Conservation (phyloP, 306 rosid genomes). For the Senna tora region DNA sequence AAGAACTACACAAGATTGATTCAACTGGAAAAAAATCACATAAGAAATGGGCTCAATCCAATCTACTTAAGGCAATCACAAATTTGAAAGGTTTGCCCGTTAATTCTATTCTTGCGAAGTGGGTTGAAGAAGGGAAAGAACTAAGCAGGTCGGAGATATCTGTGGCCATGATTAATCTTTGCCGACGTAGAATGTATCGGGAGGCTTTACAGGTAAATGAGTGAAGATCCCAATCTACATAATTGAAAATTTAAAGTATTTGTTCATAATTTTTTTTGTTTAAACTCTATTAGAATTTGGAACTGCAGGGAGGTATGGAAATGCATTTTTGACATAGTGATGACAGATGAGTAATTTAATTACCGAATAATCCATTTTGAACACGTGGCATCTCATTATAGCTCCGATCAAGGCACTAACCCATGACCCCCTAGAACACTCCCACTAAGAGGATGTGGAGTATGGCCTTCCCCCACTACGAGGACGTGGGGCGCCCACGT, state of each 20-base stretch:
- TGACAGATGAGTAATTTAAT: too few relatives aligned
- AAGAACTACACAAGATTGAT: conserved; percentile 42
- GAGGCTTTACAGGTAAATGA: conserved; percentile 80
- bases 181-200: conserved; percentile 61
- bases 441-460: too few relatives aligned
- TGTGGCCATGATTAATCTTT: conserved; percentile 52
- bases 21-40: conserved; percentile 32
- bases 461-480: too few relatives aligned
- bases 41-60: conserved; percentile 30
- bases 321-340: background rate
- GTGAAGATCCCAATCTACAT: background rate
- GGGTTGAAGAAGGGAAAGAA: conserved; percentile 72
- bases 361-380: too few relatives aligned
- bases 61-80: conserved; percentile 54
- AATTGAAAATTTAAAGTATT: conserved; percentile 14
- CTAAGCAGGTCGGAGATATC: conserved; percentile 52
- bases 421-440: too few relatives aligned
- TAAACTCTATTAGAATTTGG: background rate
- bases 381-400: too few relatives aligned
- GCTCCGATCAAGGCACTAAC: too few relatives aligned
- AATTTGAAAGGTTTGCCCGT: conserved; percentile 49
- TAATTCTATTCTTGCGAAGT: conserved; percentile 56
- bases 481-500: too few relatives aligned
- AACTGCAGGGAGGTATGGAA: background rate
- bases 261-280: background rate